Percentiles rank a stretch among this genome's conserved stretches.
These are phyloP conservation scores for Umbelopsis ramanniana DNA, from an alignment of 192 early-diverging fungal species.

Conservation along the genomic window DNA sequence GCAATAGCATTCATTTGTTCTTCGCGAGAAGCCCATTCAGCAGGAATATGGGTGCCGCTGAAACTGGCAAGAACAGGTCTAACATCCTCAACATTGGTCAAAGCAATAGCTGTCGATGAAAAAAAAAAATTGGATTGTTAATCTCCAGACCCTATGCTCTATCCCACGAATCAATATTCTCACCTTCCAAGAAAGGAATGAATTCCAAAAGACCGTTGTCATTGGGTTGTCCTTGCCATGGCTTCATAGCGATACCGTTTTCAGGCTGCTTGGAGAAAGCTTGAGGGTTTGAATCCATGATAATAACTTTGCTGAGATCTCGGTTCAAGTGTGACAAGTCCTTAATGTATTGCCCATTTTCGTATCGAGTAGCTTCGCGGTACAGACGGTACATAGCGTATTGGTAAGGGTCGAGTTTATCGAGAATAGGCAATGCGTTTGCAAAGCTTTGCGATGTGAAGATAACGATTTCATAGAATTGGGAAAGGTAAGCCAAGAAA, in stretches of 20 bases:
- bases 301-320: slow-evolving; percentile 90
- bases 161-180: slow-evolving; percentile 23
- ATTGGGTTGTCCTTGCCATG: slow-evolving; percentile 82
- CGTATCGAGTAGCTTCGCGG: slow-evolving; percentile 88
- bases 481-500: slow-evolving; percentile 88
- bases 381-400: slow-evolving; percentile 87
- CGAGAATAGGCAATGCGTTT: slow-evolving; percentile 82
- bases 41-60: slow-evolving; percentile 67
- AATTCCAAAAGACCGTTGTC: slow-evolving; percentile 84
- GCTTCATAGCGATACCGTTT: slow-evolving; percentile 83
- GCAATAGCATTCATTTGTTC: slow-evolving; percentile 65
- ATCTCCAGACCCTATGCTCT: neutral
- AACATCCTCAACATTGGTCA: slow-evolving; percentile 78
- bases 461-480: slow-evolving; percentile 95
- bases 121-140: neutral
- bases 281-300: slow-evolving; percentile 89
- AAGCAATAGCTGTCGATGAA: slow-evolving; percentile 52
- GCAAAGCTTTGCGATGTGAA: slow-evolving; percentile 89
- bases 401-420: slow-evolving; percentile 90
- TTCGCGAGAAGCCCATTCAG: slow-evolving; percentile 73
- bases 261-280: slow-evolving; percentile 90
- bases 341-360: slow-evolving; percentile 83
- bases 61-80: slow-evolving; percentile 73
- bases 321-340: slow-evolving; percentile 94
- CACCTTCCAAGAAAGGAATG: slow-evolving; percentile 92